These are phyloP conservation scores for Rhynchosporium graminicola DNA, from an alignment of 2,329 filamentous ascomycete genomes.

Conservation along the genomic window DNA sequence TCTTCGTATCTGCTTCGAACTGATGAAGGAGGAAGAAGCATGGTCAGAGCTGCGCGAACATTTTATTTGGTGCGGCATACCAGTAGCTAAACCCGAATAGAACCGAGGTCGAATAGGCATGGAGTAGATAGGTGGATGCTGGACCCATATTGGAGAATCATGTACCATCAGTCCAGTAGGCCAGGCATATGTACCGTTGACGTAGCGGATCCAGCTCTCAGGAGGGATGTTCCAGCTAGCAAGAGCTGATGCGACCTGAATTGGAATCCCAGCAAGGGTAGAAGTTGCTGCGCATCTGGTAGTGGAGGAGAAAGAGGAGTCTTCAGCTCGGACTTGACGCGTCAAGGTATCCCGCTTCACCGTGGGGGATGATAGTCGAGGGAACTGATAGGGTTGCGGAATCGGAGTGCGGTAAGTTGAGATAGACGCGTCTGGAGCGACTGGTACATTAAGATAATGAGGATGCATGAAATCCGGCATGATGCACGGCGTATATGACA, in stretches of 20 bases:
- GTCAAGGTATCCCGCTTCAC: neutral
- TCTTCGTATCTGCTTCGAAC: neutral
- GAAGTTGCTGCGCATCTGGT: neutral
- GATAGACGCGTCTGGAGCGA: neutral
- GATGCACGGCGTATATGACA: neutral
- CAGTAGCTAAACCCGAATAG: neutral
- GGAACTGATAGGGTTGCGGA: neutral
- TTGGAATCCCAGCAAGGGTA: neutral
- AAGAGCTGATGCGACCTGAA: conserved; percentile 2
- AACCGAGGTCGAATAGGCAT: neutral
- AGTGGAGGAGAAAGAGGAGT: neutral
- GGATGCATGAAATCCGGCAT: neutral
- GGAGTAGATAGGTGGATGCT: neutral
- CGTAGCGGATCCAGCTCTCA: neutral
- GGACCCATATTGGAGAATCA: neutral
- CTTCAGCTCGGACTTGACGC: neutral
- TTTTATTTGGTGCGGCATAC: neutral
- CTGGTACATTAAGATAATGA: neutral
- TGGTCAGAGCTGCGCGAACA: neutral
- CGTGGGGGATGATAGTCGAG: neutral
- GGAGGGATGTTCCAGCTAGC: neutral
- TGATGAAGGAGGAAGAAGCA: neutral
- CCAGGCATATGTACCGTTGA: conserved; percentile 2
- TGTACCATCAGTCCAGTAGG: neutral
- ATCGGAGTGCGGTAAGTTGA: neutral